phyloP scores from a whole-genome alignment of 2,329 filamentous ascomycete genomes.

The Cadophora sp. region DNA sequence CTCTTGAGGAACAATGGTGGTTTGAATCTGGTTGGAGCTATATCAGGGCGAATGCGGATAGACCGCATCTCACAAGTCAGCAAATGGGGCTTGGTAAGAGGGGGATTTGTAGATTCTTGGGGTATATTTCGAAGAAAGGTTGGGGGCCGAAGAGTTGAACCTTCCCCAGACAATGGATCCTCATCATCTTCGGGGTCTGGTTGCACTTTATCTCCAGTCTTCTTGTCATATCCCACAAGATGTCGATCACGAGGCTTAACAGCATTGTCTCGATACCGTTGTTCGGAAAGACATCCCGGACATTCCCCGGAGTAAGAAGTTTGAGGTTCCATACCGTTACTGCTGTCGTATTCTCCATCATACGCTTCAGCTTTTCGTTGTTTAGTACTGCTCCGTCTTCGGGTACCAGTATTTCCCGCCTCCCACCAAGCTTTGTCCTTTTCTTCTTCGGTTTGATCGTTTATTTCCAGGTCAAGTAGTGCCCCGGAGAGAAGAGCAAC shows the following conservation, averaged over 20 bases:
- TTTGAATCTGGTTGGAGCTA: slow-evolving; percentile 73
- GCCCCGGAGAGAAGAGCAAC: slow-evolving; percentile 65
- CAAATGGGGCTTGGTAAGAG: slow-evolving; percentile 36
- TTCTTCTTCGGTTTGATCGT: slow-evolving; percentile 49
- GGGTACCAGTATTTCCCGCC: slow-evolving; percentile 54
- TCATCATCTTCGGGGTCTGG: neutral
- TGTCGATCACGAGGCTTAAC: slow-evolving; percentile 15
- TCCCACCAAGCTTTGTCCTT: slow-evolving; percentile 81
- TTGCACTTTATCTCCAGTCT: slow-evolving; percentile 23
- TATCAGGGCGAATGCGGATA: slow-evolving; percentile 45
- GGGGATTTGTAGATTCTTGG: neutral
- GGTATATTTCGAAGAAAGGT: slow-evolving; percentile 3
- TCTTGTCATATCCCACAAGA: slow-evolving; percentile 20
- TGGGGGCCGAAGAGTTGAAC: neutral
- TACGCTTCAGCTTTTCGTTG: slow-evolving; percentile 64
- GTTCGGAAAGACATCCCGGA: slow-evolving; percentile 31
- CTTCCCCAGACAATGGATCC: neutral
- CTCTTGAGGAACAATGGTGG: slow-evolving; percentile 87
- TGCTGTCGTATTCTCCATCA: slow-evolving; percentile 71
- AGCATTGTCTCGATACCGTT: slow-evolving; percentile 21
- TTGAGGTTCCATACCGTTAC: slow-evolving; percentile 54
- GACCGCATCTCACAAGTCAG: slow-evolving; percentile 47
- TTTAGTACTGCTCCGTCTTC: slow-evolving; percentile 46
- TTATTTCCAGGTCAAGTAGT: slow-evolving; percentile 64
- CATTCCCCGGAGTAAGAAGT: slow-evolving; percentile 30